phyloP scores from a whole-genome alignment of 1,139 yeast species.

The Suhomyces wounanorum region DNA sequence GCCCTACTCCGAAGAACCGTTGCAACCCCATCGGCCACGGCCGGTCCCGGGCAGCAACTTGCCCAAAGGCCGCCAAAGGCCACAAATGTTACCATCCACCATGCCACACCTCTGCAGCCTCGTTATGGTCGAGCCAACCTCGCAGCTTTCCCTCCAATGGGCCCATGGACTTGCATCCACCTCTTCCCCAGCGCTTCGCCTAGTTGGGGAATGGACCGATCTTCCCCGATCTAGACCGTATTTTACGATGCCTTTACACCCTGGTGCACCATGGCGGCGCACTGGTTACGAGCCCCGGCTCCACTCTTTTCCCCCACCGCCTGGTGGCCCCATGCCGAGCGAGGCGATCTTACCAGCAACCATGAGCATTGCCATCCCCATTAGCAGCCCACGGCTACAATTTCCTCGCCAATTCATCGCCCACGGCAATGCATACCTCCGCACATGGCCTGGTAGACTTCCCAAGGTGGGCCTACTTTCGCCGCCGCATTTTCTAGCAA shows the following conservation, averaged over 20 bases:
- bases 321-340: neutral
- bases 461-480: too few relatives aligned
- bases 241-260: neutral
- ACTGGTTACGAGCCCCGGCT: neutral
- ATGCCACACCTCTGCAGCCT: too few relatives aligned
- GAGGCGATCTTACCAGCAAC: neutral
- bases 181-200: neutral
- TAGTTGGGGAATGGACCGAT: constrained; percentile 1
- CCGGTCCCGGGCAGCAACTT: too few relatives aligned
- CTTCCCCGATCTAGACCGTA: constrained; percentile 11
- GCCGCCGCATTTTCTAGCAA: too few relatives aligned
- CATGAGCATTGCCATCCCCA: neutral
- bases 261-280: neutral
- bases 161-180: neutral
- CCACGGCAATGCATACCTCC: neutral
- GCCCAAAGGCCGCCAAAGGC: too few relatives aligned
- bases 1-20: neutral
- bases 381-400: neutral
- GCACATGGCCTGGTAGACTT: too few relatives aligned
- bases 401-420: neutral
- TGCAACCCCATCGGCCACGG: neutral
- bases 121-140: too few relatives aligned
- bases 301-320: neutral
- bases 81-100: too few relatives aligned
- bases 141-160: too few relatives aligned